These are phyloP conservation scores for Papiliotrema laurentii DNA, from an alignment of 1,284 basidiomycete genomes.

Conservation along the genomic window DNA sequence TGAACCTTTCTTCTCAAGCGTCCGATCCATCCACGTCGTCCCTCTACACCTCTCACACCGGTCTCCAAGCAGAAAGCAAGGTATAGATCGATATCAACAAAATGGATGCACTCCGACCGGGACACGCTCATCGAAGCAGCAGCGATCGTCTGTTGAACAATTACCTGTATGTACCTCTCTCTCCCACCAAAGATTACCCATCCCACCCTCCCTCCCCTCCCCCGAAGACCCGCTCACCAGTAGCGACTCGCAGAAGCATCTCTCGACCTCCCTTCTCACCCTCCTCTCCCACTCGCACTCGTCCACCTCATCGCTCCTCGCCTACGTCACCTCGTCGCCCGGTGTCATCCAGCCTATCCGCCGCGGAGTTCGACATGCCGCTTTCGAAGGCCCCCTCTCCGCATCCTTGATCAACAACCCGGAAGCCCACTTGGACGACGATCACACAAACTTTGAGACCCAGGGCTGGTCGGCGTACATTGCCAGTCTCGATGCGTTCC, in stretches of 20 bases:
- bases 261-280: conserved; percentile 43
- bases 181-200: too few relatives aligned
- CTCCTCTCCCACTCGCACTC: conserved; percentile 48
- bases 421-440: conserved; percentile 3
- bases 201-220: too few relatives aligned
- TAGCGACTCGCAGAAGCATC: conserved; percentile 46
- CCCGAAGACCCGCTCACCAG: background rate
- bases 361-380: conserved; percentile 44
- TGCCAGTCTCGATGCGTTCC: conserved; percentile 41
- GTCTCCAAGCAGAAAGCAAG: too few relatives aligned
- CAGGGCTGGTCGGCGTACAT: conserved; percentile 47
- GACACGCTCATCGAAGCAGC: conserved; percentile 45
- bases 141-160: conserved; percentile 46
- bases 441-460: conserved; percentile 18
- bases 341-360: conserved; percentile 44
- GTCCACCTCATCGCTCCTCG: conserved; percentile 47
- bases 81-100: too few relatives aligned
- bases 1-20: too few relatives aligned
- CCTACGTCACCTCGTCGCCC: conserved; percentile 48
- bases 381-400: conserved; percentile 46
- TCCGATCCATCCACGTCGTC: too few relatives aligned
- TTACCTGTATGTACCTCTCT: conserved; percentile 39
- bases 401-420: conserved; percentile 19
- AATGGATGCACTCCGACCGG: conserved; percentile 42
- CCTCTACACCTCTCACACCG: too few relatives aligned